Evolutionary conservation across 2,329 filamentous ascomycete species (phyloP).

Genomic region (Leptographium radiaticola): DNA sequence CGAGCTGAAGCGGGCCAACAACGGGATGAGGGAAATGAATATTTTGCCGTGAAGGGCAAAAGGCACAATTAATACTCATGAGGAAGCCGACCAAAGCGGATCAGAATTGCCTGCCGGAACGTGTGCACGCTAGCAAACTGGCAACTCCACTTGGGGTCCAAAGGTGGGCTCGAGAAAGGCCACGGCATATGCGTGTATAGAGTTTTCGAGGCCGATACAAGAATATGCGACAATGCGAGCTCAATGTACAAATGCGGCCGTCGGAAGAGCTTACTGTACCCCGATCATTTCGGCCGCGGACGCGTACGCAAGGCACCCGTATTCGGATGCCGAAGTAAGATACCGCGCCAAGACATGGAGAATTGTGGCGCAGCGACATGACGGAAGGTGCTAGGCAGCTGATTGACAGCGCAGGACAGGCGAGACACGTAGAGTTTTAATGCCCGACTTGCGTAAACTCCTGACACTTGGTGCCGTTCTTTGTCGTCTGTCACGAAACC

Average conservation of each 20-base stretch:
- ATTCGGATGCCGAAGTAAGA: no score
- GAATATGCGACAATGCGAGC: no score
- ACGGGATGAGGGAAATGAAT: neutral
- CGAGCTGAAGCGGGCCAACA: neutral
- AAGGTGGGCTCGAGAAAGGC: no score
- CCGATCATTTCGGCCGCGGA: neutral
- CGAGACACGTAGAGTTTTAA: neutral
- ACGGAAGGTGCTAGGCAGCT: neutral
- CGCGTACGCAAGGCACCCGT: neutral
- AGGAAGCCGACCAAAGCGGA: neutral
- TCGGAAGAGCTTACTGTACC: no score
- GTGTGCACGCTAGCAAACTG: neutral
- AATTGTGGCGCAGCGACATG: no score
- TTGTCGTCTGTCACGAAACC: neutral
- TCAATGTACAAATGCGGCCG: no score
- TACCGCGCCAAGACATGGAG: no score
- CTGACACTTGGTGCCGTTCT: neutral
- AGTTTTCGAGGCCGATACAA: no score
- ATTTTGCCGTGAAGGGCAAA: neutral
- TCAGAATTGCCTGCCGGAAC: constrained; percentile 3
- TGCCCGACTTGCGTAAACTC: neutral
- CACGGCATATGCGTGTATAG: no score
- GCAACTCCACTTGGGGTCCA: no score
- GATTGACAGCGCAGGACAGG: neutral
- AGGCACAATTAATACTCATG: neutral